phyloP scores from a whole-genome alignment of 2,329 filamentous ascomycete species.

The Parafenestella ontariensis region DNA sequence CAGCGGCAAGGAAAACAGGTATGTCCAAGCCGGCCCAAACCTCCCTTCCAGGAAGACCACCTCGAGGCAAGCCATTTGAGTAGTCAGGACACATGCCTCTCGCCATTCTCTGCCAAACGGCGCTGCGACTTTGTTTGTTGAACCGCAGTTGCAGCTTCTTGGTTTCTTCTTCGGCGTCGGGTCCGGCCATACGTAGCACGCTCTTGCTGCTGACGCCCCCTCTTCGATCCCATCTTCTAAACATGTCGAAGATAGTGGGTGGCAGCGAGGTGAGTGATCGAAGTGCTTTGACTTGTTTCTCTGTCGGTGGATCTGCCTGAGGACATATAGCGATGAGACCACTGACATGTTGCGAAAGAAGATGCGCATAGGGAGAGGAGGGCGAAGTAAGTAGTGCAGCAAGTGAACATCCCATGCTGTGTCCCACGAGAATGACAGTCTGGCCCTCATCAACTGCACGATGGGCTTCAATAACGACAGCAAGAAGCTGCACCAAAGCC shows the following conservation, averaged over 20 bases:
- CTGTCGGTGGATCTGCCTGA: conserved; percentile 67
- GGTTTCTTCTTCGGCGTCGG: conserved; percentile 69
- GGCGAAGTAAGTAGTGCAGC: conserved; percentile 73
- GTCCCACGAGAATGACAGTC: conserved; percentile 79
- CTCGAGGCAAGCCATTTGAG: conserved; percentile 58
- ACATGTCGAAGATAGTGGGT: conserved; percentile 74
- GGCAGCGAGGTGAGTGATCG: conserved; percentile 73
- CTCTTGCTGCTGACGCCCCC: conserved; percentile 81
- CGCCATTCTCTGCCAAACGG: conserved; percentile 83
- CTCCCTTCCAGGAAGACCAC: conserved; percentile 72
- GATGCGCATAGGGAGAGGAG: conserved; percentile 59
- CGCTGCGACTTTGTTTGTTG: conserved; percentile 83
- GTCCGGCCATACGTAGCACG: conserved; percentile 78
- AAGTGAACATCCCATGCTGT: conserved; percentile 88
- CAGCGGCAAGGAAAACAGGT: conserved; percentile 80
- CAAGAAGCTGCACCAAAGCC: conserved; percentile 76
- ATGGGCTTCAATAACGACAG: conserved; percentile 75
- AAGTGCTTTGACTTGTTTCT: conserved; percentile 59
- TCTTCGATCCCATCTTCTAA: conserved; percentile 77
- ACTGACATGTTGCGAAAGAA: conserved; percentile 69
- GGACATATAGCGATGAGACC: conserved; percentile 86
- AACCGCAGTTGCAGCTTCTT: conserved; percentile 73
- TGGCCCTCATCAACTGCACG: conserved; percentile 71
- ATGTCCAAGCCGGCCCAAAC: conserved; percentile 75
- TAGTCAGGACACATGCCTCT: conserved; percentile 72